phyloP scores from a whole-genome alignment of 2,329 filamentous ascomycete species.

The Ophiostoma triangulosporum region DNA sequence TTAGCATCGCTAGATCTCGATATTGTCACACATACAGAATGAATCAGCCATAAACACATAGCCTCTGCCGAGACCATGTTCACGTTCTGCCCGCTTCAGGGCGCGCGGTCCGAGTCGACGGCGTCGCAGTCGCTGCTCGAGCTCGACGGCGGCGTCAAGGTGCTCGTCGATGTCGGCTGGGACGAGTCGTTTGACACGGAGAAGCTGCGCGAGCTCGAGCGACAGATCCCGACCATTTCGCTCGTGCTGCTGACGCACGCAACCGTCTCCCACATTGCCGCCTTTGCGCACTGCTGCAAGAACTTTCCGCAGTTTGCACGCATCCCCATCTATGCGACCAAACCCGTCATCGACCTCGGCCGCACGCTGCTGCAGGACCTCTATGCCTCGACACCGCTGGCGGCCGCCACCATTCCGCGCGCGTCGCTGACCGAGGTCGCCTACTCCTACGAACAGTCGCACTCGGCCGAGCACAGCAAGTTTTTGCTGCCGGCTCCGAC shows the following conservation, averaged over 20 bases:
- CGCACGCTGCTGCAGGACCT: slow-evolving; percentile 83
- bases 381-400: slow-evolving; percentile 79
- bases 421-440: slow-evolving; percentile 55
- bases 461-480: slow-evolving; percentile 32
- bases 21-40: background rate
- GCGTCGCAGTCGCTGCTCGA: slow-evolving; percentile 93
- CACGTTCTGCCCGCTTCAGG: slow-evolving; percentile 84
- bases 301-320: slow-evolving; percentile 83
- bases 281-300: slow-evolving; percentile 94
- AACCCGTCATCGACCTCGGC: slow-evolving; percentile 83
- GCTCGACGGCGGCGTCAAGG: slow-evolving; percentile 91
- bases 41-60: background rate
- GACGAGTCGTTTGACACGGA: slow-evolving; percentile 77
- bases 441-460: slow-evolving; percentile 39
- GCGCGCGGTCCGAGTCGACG: slow-evolving; percentile 73
- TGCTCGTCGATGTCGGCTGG: slow-evolving; percentile 92
- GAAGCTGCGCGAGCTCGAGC: slow-evolving; percentile 78
- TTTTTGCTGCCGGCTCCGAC: slow-evolving; percentile 59
- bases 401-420: slow-evolving; percentile 67
- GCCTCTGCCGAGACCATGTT: slow-evolving; percentile 52
- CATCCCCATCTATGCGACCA: slow-evolving; percentile 89
- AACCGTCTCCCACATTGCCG: slow-evolving; percentile 79
- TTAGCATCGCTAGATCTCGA: background rate
- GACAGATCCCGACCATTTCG: slow-evolving; percentile 82
- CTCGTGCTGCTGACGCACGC: slow-evolving; percentile 91